These are phyloP conservation scores for Fusarium sp. DNA, from an alignment of 2,329 filamentous ascomycete genomes.

Conservation along the genomic window DNA sequence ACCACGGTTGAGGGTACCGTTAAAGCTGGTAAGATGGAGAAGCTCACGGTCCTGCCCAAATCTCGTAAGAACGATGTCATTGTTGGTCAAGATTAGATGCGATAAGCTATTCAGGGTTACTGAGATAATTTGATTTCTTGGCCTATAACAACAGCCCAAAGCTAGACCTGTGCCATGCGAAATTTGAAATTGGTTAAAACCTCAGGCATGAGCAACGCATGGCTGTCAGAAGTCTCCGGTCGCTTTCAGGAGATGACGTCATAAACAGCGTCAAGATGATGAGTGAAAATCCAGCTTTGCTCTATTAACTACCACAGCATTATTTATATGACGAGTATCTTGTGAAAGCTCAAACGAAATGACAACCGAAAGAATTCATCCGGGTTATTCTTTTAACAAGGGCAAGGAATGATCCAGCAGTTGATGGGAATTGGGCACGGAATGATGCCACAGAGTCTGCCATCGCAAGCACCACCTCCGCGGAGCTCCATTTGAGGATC, in stretches of 20 bases:
- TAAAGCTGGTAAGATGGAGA: background rate
- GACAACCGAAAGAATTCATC: background rate
- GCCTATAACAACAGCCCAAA: rapidly evolving
- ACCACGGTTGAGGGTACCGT: background rate
- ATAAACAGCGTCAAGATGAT: background rate
- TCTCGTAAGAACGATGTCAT: background rate
- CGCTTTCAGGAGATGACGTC: background rate
- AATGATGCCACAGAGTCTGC: slow-evolving; percentile 23
- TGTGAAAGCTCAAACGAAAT: background rate
- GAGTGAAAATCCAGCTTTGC: background rate
- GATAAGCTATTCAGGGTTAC: rapidly evolving
- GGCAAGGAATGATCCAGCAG: slow-evolving; percentile 33
- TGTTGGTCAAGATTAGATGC: background rate
- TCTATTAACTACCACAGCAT: background rate
- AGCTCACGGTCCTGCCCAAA: background rate
- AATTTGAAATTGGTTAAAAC: rapidly evolving
- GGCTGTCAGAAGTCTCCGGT: background rate
- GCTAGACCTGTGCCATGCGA: rapidly evolving
- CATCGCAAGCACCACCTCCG: slow-evolving; percentile 27
- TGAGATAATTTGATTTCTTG: background rate
- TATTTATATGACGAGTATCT: background rate
- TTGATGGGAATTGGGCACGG: slow-evolving; percentile 29
- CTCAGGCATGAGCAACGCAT: rapidly evolving
- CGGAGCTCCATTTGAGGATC: slow-evolving; percentile 16
- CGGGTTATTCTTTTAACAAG: background rate